A percentile compares a stretch with the other conserved stretches of the same genome.
phyloP scores from a whole-genome alignment of 805 yeast species.

The Ascoidea asiatica region DNA sequence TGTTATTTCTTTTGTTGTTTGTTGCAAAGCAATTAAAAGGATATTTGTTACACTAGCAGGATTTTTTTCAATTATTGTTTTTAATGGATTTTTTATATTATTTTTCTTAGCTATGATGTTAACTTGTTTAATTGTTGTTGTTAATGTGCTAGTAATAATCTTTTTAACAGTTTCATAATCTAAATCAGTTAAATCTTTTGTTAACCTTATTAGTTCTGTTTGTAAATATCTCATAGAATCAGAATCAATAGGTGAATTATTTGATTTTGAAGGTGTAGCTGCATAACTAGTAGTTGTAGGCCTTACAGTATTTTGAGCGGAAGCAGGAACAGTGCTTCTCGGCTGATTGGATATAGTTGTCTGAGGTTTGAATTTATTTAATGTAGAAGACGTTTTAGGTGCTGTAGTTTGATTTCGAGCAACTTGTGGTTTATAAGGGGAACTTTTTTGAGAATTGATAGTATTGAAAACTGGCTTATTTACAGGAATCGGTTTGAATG shows the following conservation, averaged over 20 bases:
- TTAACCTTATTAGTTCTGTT: constrained; percentile 69
- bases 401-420: no score
- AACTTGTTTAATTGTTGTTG: constrained; percentile 85
- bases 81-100: constrained; percentile 67
- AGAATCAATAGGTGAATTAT: constrained; percentile 24
- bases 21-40: constrained; percentile 67
- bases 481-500: constrained; percentile 26
- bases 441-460: no score
- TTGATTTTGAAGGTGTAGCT: constrained; percentile 8
- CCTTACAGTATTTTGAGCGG: background rate
- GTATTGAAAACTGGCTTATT: no score
- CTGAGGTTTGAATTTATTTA: no score
- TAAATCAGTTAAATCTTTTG: constrained; percentile 63
- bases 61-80: constrained; percentile 65
- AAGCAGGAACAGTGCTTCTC: background rate
- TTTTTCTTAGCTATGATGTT: constrained; percentile 79
- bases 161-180: constrained; percentile 76
- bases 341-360: no score
- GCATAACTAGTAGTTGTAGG: background rate
- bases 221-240: constrained; percentile 74
- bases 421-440: no score
- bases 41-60: constrained; percentile 73
- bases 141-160: constrained; percentile 78
- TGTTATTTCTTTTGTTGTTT: constrained; percentile 52
- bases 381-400: no score